Base-by-base conservation (phyloP, 352 stramenopile genomes). In the Globisporangium middletonii region DNA sequence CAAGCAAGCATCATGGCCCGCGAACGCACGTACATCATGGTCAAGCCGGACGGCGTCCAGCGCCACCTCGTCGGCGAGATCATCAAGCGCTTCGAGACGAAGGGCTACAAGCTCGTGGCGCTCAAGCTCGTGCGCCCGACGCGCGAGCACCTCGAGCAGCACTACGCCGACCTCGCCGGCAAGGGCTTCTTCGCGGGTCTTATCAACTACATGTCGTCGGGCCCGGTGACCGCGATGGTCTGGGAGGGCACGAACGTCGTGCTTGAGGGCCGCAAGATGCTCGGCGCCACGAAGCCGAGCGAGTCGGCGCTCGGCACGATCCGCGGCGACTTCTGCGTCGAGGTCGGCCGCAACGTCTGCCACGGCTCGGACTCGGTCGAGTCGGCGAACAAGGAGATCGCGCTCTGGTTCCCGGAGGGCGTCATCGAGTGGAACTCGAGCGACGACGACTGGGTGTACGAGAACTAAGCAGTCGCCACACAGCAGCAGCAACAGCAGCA, bases 361-460 rank as follows among this genome's bases (percentile, higher is more conserved):
- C 93, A 98, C 76, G 93, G 92, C 66, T 96, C 80, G 73, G 93
- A 98, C 67, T 86, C 77, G 56, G 85, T 88, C 4, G 91, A 98
- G 64, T 89, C 80, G 59, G 93, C 92, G 62, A 88, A 92, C 63
- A 83, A 97, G 73, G 94, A 98, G 69, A 95, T 97, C 69, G 73
- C 63, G 69, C 96, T 97, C 86, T 97, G 92, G 90, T 98, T 98
- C 73, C 55, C 57, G 47, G 57, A 63, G 43, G 57, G 57, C 18
- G 42, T 63, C 42, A 53, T 57, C 30, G 57, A 98, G 62, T 99
- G 93, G 85, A 75, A 73, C 73, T 82, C 92, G 44, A 84, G 71
- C 60, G 92, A 95, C 71, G 77, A 92, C 63, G 73, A 92, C 57
- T 99, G 96, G 96, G 85, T 99, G 59, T 98, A 99, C 85, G 97